phyloP scores from a whole-genome alignment of 2,329 filamentous ascomycete genomes.

The Sclerotinia glacialis region DNA sequence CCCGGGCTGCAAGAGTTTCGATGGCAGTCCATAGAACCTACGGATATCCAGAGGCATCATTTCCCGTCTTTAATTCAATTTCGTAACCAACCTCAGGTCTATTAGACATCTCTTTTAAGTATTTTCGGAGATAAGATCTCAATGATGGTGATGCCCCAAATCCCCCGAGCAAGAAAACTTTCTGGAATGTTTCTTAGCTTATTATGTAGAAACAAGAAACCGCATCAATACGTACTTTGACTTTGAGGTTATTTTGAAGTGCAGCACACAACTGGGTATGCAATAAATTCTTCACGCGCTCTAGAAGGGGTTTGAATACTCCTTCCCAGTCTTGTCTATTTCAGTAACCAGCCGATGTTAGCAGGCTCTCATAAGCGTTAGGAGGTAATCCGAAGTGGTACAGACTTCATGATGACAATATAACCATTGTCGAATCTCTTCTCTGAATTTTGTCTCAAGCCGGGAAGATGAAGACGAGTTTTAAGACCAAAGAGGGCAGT shows the following conservation, averaged over 20 bases:
- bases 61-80: not conserved
- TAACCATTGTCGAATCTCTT: constrained; percentile 14
- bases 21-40: not conserved
- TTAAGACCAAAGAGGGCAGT: not conserved
- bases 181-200: constrained; percentile 19
- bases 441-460: not conserved
- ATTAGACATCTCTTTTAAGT: constrained; percentile 18
- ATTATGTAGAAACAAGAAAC: not conserved
- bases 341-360: not conserved
- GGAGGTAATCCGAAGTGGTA: not conserved
- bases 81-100: not conserved
- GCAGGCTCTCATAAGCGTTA: not conserved
- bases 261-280: constrained; percentile 22
- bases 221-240: constrained; percentile 10
- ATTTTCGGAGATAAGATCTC: constrained; percentile 17
- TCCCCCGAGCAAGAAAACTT: constrained; percentile 32
- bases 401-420: constrained; percentile 7
- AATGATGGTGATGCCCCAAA: constrained; percentile 29
- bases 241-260: constrained; percentile 8
- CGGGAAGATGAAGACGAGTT: not conserved
- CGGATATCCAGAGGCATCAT: constrained; percentile 2
- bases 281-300: constrained; percentile 22
- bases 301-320: constrained; percentile 26
- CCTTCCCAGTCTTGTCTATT: constrained; percentile 26
- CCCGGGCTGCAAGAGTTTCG: not conserved